A percentile compares a stretch with the other conserved stretches of the same genome.
Conservation (phyloP, 2,329 filamentous ascomycete species). For the Colletotrichum acutatum region DNA sequence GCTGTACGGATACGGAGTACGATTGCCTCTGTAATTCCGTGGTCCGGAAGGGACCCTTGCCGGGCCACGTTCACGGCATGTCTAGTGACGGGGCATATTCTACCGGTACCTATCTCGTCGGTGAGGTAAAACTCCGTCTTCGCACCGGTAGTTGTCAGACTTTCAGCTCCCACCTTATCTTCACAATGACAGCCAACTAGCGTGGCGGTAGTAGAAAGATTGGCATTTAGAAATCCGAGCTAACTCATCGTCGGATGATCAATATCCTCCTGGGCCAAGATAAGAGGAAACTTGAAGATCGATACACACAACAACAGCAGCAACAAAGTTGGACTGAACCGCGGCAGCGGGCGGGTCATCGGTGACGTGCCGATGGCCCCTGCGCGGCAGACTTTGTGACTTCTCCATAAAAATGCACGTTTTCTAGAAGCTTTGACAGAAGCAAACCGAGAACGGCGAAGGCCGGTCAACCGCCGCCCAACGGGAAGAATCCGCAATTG, state of each 20-base stretch:
- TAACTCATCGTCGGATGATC: background rate
- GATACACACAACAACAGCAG: background rate
- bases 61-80: background rate
- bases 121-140: background rate
- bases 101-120: background rate
- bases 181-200: background rate
- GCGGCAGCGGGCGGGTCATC: background rate
- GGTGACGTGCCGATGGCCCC: conserved; percentile 20
- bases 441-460: conserved; percentile 11
- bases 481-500: conserved; percentile 22
- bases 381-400: conserved; percentile 4
- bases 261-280: background rate
- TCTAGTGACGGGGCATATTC: background rate
- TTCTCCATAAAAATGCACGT: conserved; percentile 23
- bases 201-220: background rate
- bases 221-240: background rate
- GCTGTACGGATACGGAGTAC: background rate
- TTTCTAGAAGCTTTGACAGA: conserved; percentile 29
- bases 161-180: background rate
- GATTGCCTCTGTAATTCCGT: background rate
- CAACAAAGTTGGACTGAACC: background rate
- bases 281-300: background rate
- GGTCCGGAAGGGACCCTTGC: background rate
- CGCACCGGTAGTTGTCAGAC: background rate
- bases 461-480: background rate